Percentiles rank a stretch among this genome's conserved stretches.
Conservation (phyloP, 768 basidiomycete species). For the Rhodotorula sphaerocarpa region DNA sequence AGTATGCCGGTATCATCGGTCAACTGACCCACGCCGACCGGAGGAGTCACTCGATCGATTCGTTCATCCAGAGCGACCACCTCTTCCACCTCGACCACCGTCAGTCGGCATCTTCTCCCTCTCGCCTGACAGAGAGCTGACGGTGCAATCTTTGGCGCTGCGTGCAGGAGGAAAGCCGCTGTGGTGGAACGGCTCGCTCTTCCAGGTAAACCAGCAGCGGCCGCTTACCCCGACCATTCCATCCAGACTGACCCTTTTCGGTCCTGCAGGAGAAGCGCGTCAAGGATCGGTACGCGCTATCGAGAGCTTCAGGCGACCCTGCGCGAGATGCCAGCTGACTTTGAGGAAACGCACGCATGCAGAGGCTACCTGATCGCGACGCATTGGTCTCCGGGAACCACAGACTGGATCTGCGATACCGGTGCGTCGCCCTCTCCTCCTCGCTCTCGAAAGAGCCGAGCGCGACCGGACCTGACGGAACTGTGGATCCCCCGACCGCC, state of each 20-base stretch:
- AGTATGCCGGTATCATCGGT: slow-evolving; percentile 30
- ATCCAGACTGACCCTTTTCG: not conserved
- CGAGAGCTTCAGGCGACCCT: slow-evolving; percentile 19
- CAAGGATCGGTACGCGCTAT: slow-evolving; percentile 9
- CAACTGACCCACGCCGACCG: slow-evolving; percentile 33
- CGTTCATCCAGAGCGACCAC: slow-evolving; percentile 31
- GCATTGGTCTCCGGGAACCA: slow-evolving; percentile 23
- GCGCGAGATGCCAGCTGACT: not conserved
- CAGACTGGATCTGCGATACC: slow-evolving; percentile 31
- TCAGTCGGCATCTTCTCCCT: not conserved
- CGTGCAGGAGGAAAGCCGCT: slow-evolving; percentile 1
- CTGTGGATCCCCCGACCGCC: too few species aligned
- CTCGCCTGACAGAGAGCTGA: too few species aligned
- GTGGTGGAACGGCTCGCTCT: slow-evolving; percentile 28
- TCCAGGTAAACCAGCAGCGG: slow-evolving; percentile 1
- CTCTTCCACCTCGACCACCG: slow-evolving; percentile 29
- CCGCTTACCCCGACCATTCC: not conserved
- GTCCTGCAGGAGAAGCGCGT: slow-evolving; percentile 21
- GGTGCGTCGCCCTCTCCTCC: not conserved
- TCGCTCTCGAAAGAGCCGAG: slow-evolving; percentile 1
- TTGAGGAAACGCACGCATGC: not conserved
- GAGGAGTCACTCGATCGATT: slow-evolving; percentile 29
- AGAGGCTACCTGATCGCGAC: slow-evolving; percentile 30
- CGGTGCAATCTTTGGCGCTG: not conserved
- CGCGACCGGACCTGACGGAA: too few species aligned